These are phyloP conservation scores for Galerina marginata DNA, from an alignment of 768 basidiomycete genomes.

Conservation along the genomic window DNA sequence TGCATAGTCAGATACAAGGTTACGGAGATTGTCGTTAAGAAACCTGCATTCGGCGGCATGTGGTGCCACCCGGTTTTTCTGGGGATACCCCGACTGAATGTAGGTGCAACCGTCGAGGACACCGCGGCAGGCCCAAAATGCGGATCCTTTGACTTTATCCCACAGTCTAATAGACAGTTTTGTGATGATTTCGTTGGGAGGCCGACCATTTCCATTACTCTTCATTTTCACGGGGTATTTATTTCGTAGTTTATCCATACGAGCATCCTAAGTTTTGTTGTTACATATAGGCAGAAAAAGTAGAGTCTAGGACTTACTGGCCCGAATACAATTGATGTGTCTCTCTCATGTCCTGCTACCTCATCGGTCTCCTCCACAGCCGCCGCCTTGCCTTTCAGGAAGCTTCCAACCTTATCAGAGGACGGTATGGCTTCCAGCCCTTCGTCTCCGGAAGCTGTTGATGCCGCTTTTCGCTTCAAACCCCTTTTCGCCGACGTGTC, in stretches of 20 bases:
- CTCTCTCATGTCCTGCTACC: not conserved
- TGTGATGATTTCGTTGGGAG: not conserved
- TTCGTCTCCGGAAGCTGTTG: not conserved
- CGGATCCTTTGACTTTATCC: not conserved
- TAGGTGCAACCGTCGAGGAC: not conserved
- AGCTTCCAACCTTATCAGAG: too few relatives aligned
- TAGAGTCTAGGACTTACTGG: not conserved
- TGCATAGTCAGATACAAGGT: not conserved
- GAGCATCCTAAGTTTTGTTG: not conserved
- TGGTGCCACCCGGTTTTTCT: not conserved
- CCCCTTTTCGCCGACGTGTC: not conserved
- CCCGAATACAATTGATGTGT: not conserved
- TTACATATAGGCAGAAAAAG: not conserved
- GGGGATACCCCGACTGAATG: not conserved
- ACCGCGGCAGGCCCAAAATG: not conserved
- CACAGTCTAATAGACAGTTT: not conserved
- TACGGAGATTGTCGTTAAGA: not conserved
- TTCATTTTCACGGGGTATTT: not conserved
- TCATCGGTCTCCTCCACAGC: not conserved
- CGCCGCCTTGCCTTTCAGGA: too few relatives aligned
- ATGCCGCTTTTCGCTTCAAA: not conserved
- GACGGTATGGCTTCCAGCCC: not conserved
- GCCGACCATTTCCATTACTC: not conserved
- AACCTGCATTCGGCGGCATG: conserved; percentile 3
- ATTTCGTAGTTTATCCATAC: not conserved